Conservation (phyloP, 495 filamentous ascomycete genomes). For the Eremomyces bilateralis region DNA sequence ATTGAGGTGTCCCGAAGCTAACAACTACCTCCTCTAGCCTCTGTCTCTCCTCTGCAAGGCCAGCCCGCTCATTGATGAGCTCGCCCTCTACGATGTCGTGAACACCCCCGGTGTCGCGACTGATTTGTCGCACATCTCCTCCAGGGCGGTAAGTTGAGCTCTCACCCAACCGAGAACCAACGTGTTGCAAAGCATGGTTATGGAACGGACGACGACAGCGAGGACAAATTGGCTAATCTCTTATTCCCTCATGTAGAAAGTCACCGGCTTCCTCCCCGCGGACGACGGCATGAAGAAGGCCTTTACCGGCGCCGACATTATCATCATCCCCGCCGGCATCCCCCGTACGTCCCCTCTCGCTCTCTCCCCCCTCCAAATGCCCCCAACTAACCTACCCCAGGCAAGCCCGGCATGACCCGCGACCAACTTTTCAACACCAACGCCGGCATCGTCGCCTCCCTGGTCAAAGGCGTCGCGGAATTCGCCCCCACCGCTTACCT, state of each 20-base stretch:
- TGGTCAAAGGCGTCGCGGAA: slow-evolving; percentile 43
- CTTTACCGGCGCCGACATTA: slow-evolving; percentile 77
- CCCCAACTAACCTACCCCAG: slow-evolving; percentile 22
- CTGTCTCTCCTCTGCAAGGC: slow-evolving; percentile 88
- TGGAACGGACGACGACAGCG: too few species aligned
- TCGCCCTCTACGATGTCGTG: slow-evolving; percentile 95
- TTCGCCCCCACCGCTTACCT: slow-evolving; percentile 75
- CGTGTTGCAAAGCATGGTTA: too few species aligned
- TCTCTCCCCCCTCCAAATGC: neutral
- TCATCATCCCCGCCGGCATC: slow-evolving; percentile 94
- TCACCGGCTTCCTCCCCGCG: slow-evolving; percentile 70
- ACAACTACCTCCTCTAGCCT: slow-evolving; percentile 31
- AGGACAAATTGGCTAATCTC: too few species aligned
- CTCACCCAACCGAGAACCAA: neutral
- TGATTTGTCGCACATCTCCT: slow-evolving; percentile 93
- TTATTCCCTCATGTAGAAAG: slow-evolving; percentile 64
- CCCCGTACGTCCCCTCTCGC: slow-evolving; percentile 50
- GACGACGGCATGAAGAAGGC: slow-evolving; percentile 78
- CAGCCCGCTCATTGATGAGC: slow-evolving; percentile 65
- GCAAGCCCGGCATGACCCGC: slow-evolving; percentile 98
- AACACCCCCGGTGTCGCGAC: slow-evolving; percentile 92
- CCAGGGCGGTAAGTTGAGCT: slow-evolving; percentile 49
- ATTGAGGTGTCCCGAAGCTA: too few species aligned
- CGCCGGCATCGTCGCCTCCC: slow-evolving; percentile 72
- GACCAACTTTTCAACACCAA: slow-evolving; percentile 99